These are phyloP conservation scores for Chlamydomonas reinhardtii DNA, from an alignment of 163 green algal species.

Conservation along the genomic window DNA sequence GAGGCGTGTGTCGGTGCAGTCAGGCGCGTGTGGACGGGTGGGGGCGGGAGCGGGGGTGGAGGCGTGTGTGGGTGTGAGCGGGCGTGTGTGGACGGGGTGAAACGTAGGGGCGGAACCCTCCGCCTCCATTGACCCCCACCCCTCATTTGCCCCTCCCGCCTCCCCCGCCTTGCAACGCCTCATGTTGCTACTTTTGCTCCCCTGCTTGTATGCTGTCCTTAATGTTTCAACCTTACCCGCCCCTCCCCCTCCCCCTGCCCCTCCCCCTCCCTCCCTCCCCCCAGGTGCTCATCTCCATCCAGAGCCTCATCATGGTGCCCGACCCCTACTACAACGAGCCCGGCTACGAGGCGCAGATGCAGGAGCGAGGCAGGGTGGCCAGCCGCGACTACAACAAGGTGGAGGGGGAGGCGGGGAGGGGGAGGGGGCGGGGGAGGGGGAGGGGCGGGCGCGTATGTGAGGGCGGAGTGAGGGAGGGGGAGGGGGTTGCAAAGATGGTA, in stretches of 20 bases:
- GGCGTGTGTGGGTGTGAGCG: no score
- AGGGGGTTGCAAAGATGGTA: no score
- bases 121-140: no score
- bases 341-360: conserved; percentile 73
- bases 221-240: neutral
- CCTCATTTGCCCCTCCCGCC: neutral
- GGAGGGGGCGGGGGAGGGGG: neutral
- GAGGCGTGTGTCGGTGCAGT: no score
- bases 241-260: no score
- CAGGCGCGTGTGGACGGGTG: neutral
- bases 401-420: neutral
- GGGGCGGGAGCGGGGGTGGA: neutral
- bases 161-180: neutral
- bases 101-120: no score
- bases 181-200: no score
- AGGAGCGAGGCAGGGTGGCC: conserved; percentile 41
- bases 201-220: neutral
- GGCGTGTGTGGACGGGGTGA: no score
- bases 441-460: neutral
- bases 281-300: conserved; percentile 94
- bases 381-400: conserved; percentile 70
- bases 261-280: no score
- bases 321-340: conserved; percentile 96
- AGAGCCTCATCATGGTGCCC: conserved; percentile 90
- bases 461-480: no score